These are phyloP conservation scores for Plectosphaerella plurivora DNA, from an alignment of 2,329 filamentous ascomycete genomes.

Conservation along the genomic window DNA sequence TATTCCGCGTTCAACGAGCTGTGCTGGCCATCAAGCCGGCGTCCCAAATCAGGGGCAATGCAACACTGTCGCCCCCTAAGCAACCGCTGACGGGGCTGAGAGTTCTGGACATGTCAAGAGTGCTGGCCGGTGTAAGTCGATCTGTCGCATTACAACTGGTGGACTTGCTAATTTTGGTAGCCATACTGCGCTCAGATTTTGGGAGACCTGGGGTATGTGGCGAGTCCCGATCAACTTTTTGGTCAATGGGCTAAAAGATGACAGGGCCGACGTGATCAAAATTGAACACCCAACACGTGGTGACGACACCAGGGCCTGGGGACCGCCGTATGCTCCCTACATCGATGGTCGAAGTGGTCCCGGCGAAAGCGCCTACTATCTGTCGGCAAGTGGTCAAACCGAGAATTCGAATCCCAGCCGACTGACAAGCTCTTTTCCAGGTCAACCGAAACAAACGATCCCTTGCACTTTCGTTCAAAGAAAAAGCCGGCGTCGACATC, in stretches of 20 bases:
- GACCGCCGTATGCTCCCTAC: conserved; percentile 86
- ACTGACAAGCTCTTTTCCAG: background rate
- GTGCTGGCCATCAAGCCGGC: too few species aligned
- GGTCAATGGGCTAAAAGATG: background rate
- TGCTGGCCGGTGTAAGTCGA: conserved; percentile 78
- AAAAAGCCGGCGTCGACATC: conserved; percentile 57
- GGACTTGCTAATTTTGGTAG: conserved; percentile 36
- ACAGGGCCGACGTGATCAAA: conserved; percentile 92
- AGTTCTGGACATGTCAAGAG: conserved; percentile 94
- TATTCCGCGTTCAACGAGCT: too few species aligned
- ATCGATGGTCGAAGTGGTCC: conserved; percentile 61
- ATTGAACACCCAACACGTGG: conserved; percentile 88
- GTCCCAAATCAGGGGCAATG: conserved; percentile 14
- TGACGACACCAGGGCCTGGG: conserved; percentile 95
- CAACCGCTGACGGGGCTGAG: conserved; percentile 78
- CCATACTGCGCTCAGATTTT: conserved; percentile 97
- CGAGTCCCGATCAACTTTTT: background rate
- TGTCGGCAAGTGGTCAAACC: conserved; percentile 64
- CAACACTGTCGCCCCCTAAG: conserved; percentile 19
- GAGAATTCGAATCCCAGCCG: background rate
- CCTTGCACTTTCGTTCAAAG: conserved; percentile 60
- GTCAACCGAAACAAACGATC: conserved; percentile 70
- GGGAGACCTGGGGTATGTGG: conserved; percentile 82
- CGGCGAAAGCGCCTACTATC: conserved; percentile 92
- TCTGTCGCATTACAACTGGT: too few species aligned